These are phyloP conservation scores for Pseudozyma hubeiensis DNA, from an alignment of 1,284 basidiomycete genomes.

Conservation along the genomic window DNA sequence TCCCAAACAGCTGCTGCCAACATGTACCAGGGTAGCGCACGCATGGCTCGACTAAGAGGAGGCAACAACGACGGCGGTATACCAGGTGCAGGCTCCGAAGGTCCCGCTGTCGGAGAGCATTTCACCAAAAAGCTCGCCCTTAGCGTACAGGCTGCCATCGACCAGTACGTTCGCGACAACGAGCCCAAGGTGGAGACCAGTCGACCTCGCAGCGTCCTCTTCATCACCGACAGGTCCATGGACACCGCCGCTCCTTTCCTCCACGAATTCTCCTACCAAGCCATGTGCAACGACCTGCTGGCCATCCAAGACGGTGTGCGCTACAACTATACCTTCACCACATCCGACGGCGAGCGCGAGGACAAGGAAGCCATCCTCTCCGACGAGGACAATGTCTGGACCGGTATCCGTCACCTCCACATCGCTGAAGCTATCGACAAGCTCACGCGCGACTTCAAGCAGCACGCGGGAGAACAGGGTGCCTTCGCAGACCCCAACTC, in stretches of 20 bases:
- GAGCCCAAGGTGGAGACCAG: constrained; percentile 76
- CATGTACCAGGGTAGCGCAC: constrained; percentile 48
- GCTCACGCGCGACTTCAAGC: constrained; percentile 92
- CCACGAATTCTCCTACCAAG: constrained; percentile 99
- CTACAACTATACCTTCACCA: constrained; percentile 78
- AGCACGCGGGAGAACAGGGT: constrained; percentile 90
- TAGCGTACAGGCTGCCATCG: constrained; percentile 57
- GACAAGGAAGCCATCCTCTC: constrained; percentile 85
- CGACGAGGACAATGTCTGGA: constrained; percentile 91
- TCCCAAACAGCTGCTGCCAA: constrained; percentile 49
- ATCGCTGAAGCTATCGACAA: constrained; percentile 98
- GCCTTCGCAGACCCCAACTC: constrained; percentile 79
- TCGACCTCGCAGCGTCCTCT: constrained; percentile 82
- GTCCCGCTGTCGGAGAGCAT: constrained; percentile 42
- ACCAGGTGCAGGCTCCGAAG: constrained; percentile 15
- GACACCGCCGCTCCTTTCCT: constrained; percentile 89
- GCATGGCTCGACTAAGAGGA: constrained; percentile 54
- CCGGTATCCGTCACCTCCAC: constrained; percentile 91
- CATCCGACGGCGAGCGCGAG: constrained; percentile 77
- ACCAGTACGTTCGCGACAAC: constrained; percentile 48
- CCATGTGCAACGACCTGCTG: constrained; percentile 95
- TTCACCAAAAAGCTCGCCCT: constrained; percentile 63
- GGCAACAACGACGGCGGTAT: constrained; percentile 21
- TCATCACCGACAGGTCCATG: constrained; percentile 96
- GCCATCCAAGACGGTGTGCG: constrained; percentile 81